Conservation (phyloP, 768 basidiomycete species). For the Termitomyces sp. region DNA sequence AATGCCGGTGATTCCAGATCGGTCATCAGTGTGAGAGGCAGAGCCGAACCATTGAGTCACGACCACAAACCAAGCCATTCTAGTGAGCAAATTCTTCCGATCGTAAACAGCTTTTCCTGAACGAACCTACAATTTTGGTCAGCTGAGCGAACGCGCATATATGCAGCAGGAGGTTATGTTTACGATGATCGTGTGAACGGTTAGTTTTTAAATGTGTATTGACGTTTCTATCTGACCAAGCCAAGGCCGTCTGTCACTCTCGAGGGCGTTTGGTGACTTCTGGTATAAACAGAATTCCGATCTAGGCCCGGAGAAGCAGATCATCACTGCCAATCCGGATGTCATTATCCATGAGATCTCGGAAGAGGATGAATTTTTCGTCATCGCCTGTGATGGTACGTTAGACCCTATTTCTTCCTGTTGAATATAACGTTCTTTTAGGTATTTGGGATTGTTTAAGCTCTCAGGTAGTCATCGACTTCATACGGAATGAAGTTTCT, state of each 20-base stretch:
- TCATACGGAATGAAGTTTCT: slow-evolving; percentile 77
- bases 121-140: slow-evolving; percentile 8
- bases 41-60: slow-evolving; percentile 82
- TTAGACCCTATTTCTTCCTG: background rate
- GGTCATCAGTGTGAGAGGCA: slow-evolving; percentile 81
- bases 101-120: background rate
- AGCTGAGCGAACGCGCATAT: slow-evolving; percentile 87
- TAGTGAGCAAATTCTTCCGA: slow-evolving; percentile 40
- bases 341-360: slow-evolving; percentile 77
- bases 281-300: slow-evolving; percentile 94
- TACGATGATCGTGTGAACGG: slow-evolving; percentile 98
- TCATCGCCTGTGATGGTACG: slow-evolving; percentile 96
- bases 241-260: slow-evolving; percentile 90
- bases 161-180: slow-evolving; percentile 90
- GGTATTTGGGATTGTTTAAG: slow-evolving; percentile 98
- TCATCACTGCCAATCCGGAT: slow-evolving; percentile 95
- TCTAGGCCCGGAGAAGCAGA: slow-evolving; percentile 82
- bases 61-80: slow-evolving; percentile 92
- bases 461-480: slow-evolving; percentile 90
- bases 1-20: slow-evolving; percentile 97
- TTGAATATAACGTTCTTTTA: slow-evolving; percentile 27
- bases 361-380: slow-evolving; percentile 91
- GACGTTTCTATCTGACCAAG: background rate
- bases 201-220: slow-evolving; percentile 28
- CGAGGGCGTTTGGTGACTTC: slow-evolving; percentile 95